phyloP scores from a whole-genome alignment of 352 stramenopile species.

The Phytophthora sp. region DNA sequence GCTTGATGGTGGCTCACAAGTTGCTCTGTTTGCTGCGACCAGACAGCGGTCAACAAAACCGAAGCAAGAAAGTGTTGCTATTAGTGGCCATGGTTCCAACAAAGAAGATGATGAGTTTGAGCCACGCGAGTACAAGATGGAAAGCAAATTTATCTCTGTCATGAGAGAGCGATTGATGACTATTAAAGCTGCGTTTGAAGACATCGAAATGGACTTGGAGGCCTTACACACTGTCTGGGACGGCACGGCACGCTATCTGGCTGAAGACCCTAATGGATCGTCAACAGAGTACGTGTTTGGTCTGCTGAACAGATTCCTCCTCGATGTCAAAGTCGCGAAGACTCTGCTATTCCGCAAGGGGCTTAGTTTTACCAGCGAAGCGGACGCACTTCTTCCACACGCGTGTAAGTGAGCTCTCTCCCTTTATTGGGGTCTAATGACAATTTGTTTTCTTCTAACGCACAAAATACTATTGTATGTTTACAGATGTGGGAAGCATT shows the following conservation, averaged over 20 bases:
- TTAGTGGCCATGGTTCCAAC: not conserved
- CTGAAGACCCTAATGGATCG: constrained; percentile 57
- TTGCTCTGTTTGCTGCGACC: constrained; percentile 44
- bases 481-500: constrained; percentile 62
- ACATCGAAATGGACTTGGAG: constrained; percentile 72
- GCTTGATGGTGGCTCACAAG: constrained; percentile 10
- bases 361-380: constrained; percentile 50
- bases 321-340: constrained; percentile 82
- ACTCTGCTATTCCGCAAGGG: constrained; percentile 64
- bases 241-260: constrained; percentile 67
- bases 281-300: constrained; percentile 78
- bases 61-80: not conserved
- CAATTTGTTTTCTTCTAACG: not conserved
- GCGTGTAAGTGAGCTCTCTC: constrained; percentile 44
- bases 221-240: constrained; percentile 69
- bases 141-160: constrained; percentile 61
- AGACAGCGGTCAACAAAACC: constrained; percentile 17
- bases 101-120: constrained; percentile 37
- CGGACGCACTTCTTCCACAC: constrained; percentile 40
- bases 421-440: not conserved
- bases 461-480: not conserved
- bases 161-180: constrained; percentile 56
- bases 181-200: constrained; percentile 63
- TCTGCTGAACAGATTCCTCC: constrained; percentile 72
- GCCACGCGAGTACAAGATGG: constrained; percentile 54